Base-by-base conservation (phyloP, 345 rosid species). In the Raphanus sativus region DNA sequence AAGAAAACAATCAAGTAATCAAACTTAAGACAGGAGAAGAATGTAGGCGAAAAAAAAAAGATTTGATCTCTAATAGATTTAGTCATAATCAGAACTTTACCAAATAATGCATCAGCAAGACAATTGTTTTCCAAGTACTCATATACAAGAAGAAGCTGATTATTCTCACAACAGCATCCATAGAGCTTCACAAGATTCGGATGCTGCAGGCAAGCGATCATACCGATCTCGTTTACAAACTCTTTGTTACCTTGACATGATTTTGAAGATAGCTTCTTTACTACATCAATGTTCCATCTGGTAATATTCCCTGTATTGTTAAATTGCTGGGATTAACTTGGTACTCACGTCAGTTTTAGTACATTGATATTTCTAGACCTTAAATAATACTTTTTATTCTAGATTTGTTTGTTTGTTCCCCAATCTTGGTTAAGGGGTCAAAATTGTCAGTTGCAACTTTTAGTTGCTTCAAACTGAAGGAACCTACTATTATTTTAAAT, bases 91-190 rank as follows among this genome's bases (percentile, higher is more conserved):
- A 61, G n/a, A 42, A 42, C 5, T 29, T 48, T 36, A 76, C 83
- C 87, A 62, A 84, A 84, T 15, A 86, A 64, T 29, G 82, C 81
- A 13, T 62, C 58, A 1, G 85, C 80, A 11, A 86, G 88, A 77
- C 80, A 67, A 45, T 86, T 86, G 75, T 84, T 86, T 24, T 84
- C 88, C 82, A 83, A 9, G 75, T 81, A 86, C 67, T 86, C 86
- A 11, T 86, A 86, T 2, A 86, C 82, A 8, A 86, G 73, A 52
- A 86, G 60, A 4, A 83, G 65, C 38, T 86, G 86, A 5, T 73
- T 77, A 32, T 75, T 79, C 59, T 84, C 88, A 36, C 73, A 63
- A 16, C 88, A 86, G 12, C 84, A 86, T 24, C 88, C 85, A 67
- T 75, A 82, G 12, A 86, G 77, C 70, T 75, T 84, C 28, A 86